Conservation (phyloP, 2,329 filamentous ascomycete genomes). For the Fusarium sororula region DNA sequence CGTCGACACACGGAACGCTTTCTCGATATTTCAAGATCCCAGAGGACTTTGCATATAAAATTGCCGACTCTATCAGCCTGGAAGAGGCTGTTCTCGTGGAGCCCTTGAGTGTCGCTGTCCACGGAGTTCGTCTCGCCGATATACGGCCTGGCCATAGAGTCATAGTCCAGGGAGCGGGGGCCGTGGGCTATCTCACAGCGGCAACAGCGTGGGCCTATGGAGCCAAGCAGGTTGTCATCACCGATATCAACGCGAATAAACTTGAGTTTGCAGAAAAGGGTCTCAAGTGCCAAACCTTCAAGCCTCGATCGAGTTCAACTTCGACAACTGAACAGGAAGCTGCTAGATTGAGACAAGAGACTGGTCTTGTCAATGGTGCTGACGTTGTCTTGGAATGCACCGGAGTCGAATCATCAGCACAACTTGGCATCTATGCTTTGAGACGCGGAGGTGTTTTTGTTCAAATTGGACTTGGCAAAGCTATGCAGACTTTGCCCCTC, state of each 20-base stretch:
- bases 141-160: constrained; percentile 78
- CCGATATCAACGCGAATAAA: constrained; percentile 31
- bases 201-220: constrained; percentile 86
- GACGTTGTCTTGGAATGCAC: constrained; percentile 32
- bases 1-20: constrained; percentile 81
- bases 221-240: constrained; percentile 63
- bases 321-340: constrained; percentile 20
- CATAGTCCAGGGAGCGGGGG: constrained; percentile 88
- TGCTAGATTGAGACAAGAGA: neutral
- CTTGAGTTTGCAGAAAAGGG: constrained; percentile 25
- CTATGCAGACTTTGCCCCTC: constrained; percentile 57
- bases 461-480: constrained; percentile 30
- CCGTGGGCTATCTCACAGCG: constrained; percentile 85
- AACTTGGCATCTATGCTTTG: constrained; percentile 11
- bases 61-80: constrained; percentile 77
- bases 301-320: neutral
- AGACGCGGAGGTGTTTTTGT: constrained; percentile 23
- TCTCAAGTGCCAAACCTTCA: constrained; percentile 10
- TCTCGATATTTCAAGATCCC: constrained; percentile 85
- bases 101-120: constrained; percentile 84
- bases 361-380: constrained; percentile 78
- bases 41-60: constrained; percentile 90
- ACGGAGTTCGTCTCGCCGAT: constrained; percentile 78
- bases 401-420: constrained; percentile 27
- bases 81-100: constrained; percentile 92